These are phyloP conservation scores for Fusarium oligoseptatum DNA, from an alignment of 2,329 filamentous ascomycete species.

Conservation along the genomic window DNA sequence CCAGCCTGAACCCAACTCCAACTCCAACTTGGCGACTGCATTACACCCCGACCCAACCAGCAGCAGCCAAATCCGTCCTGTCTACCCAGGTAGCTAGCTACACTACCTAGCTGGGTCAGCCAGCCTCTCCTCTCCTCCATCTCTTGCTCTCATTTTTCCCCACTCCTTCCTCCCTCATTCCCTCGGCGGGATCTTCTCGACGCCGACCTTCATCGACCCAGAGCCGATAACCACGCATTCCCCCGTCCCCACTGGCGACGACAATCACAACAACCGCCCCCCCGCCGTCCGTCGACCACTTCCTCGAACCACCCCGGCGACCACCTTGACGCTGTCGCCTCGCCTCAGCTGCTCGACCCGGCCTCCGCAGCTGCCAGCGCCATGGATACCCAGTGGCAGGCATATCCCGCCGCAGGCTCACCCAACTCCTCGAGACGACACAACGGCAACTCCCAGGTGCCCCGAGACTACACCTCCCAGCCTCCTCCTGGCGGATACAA, in stretches of 20 bases:
- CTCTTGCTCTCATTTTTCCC: conserved; percentile 37
- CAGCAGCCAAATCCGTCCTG: conserved; percentile 28
- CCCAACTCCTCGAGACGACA: conserved; percentile 74
- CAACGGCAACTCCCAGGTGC: conserved; percentile 64
- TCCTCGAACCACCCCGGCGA: conserved; percentile 20
- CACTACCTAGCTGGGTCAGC: conserved; percentile 30
- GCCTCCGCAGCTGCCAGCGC: conserved; percentile 41
- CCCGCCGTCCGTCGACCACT: conserved; percentile 28
- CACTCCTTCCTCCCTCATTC: conserved; percentile 20
- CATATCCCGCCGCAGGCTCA: conserved; percentile 71
- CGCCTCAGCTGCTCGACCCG: conserved; percentile 38
- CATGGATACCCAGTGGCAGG: conserved; percentile 74
- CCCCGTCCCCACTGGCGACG: conserved; percentile 29
- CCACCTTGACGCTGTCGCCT: conserved; percentile 38
- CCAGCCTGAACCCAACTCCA: conserved; percentile 33
- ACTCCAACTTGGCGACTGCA: conserved; percentile 45
- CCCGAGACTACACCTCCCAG: conserved; percentile 61
- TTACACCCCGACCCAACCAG: conserved; percentile 40
- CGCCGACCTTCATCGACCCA: conserved; percentile 37
- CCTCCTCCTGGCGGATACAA: conserved; percentile 70
- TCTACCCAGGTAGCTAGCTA: conserved; percentile 14
- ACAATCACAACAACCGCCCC: conserved; percentile 30
- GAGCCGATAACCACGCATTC: conserved; percentile 40
- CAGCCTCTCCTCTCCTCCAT: conserved; percentile 27
- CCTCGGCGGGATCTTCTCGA: conserved; percentile 34